phyloP scores from a whole-genome alignment of 2,329 filamentous ascomycete species.

The Diaporthe sp. region DNA sequence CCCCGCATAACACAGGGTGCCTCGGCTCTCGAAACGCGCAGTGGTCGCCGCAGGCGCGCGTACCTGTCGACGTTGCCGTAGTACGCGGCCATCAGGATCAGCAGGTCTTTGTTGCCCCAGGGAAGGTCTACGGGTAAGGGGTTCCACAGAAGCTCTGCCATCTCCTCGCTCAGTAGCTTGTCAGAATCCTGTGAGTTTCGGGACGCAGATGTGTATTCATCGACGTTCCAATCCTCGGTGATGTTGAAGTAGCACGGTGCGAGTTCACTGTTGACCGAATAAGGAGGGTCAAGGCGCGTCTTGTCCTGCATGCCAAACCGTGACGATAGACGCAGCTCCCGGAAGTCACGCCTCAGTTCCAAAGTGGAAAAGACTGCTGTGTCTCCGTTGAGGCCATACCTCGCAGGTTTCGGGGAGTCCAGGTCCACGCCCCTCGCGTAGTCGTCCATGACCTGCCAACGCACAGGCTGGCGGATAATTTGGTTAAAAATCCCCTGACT shows the following conservation, averaged over 20 bases:
- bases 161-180: neutral
- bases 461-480: neutral
- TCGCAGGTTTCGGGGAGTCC: neutral
- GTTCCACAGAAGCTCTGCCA: neutral
- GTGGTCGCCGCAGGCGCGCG: slow-evolving; percentile 43
- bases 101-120: slow-evolving; percentile 47
- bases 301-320: neutral
- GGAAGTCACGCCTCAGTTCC: neutral
- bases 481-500: neutral
- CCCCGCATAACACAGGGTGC: neutral
- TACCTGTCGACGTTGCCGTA: slow-evolving; percentile 53
- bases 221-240: neutral
- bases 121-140: slow-evolving; percentile 39
- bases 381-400: neutral
- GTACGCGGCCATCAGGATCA: slow-evolving; percentile 51
- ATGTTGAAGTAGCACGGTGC: neutral
- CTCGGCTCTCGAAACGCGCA: neutral
- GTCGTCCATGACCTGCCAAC: neutral
- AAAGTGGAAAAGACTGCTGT: neutral
- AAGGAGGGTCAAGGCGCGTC: neutral
- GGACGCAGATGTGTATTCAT: neutral
- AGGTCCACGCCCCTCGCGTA: neutral
- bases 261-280: neutral
- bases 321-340: neutral
- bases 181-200: neutral